phyloP scores from a whole-genome alignment of 768 basidiomycete genomes.

The Auricularia auricula-judae region DNA sequence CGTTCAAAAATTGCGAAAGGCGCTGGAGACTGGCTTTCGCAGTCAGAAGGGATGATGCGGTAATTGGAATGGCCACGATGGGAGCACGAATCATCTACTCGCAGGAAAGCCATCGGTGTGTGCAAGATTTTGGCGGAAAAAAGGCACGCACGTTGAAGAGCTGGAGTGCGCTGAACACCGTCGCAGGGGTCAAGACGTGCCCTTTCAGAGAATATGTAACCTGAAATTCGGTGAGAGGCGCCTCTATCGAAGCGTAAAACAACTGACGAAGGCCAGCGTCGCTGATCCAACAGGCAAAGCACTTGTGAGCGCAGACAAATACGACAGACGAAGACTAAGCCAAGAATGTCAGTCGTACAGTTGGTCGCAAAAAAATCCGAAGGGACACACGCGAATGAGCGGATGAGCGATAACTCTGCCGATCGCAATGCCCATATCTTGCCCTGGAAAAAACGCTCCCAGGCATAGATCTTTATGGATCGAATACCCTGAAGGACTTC shows the following conservation, averaged over 20 bases:
- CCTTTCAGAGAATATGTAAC: conserved; percentile 55
- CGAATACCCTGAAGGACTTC: conserved; percentile 60
- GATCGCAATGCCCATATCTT: conserved; percentile 29
- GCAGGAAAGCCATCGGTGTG: too few relatives aligned
- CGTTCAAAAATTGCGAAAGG: conserved; percentile 36
- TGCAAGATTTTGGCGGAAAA: too few relatives aligned
- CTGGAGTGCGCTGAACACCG: conserved; percentile 47
- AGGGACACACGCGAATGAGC: conserved; percentile 18
- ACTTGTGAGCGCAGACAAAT: conserved; percentile 33
- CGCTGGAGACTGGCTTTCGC: conserved; percentile 39
- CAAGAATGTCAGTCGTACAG: background rate
- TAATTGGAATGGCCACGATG: conserved; percentile 42
- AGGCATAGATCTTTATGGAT: conserved; percentile 53
- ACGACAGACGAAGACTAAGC: conserved; percentile 16
- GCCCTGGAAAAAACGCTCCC: conserved; percentile 40
- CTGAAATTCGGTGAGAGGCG: conserved; percentile 18
- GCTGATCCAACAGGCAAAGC: conserved; percentile 42
- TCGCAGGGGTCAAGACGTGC: conserved; percentile 40
- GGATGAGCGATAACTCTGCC: conserved; percentile 10
- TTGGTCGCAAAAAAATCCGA: too few relatives aligned
- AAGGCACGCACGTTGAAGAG: conserved; percentile 37
- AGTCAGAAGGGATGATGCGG: conserved; percentile 36
- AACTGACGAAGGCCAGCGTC: conserved; percentile 36
- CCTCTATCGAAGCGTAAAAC: background rate
- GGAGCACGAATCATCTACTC: conserved; percentile 45